Percentiles rank a stretch among this genome's conserved stretches.
phyloP scores from a whole-genome alignment of 768 basidiomycete species.

The Pisolithus albus region DNA sequence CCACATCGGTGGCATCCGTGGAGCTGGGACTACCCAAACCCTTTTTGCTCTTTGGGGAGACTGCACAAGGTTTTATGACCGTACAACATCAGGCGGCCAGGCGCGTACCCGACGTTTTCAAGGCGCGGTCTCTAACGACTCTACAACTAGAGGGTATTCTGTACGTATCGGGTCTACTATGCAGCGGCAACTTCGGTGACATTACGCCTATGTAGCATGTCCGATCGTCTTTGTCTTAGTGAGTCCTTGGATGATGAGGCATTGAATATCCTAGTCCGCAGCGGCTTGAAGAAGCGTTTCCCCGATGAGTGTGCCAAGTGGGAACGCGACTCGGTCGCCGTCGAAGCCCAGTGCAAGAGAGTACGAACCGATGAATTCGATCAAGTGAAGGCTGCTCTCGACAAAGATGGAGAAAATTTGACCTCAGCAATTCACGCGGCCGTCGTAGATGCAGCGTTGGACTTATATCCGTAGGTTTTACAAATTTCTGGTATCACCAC shows the following conservation, averaged over 20 bases:
- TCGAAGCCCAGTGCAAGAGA: not conserved
- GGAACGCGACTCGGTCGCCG: conserved; percentile 7
- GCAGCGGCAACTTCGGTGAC: not conserved
- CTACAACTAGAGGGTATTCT: conserved; percentile 14
- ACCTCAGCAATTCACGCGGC: conserved; percentile 17
- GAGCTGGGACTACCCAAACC: conserved; percentile 14
- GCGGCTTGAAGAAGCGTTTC: conserved; percentile 26
- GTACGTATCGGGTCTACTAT: conserved; percentile 9
- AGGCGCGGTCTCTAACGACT: not conserved
- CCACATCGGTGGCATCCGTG: conserved; percentile 2
- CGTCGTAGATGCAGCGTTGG: conserved; percentile 15
- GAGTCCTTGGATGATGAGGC: conserved; percentile 19
- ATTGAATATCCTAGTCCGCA: conserved; percentile 20
- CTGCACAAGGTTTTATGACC: conserved; percentile 35
- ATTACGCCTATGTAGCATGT: conserved; percentile 8
- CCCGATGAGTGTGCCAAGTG: conserved; percentile 16
- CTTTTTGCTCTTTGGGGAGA: conserved; percentile 34
- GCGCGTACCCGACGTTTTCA: not conserved
- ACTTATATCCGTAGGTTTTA: conserved; percentile 19
- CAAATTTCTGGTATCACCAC: not conserved
- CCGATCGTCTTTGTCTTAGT: conserved; percentile 17
- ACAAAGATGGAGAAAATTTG: conserved; percentile 1
- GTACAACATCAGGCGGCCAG: conserved; percentile 16
- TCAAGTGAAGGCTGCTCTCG: not conserved
- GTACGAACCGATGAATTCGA: not conserved